Conservation (phyloP, 768 basidiomycete genomes). For the Pseudohyphozyma bogoriensis region DNA sequence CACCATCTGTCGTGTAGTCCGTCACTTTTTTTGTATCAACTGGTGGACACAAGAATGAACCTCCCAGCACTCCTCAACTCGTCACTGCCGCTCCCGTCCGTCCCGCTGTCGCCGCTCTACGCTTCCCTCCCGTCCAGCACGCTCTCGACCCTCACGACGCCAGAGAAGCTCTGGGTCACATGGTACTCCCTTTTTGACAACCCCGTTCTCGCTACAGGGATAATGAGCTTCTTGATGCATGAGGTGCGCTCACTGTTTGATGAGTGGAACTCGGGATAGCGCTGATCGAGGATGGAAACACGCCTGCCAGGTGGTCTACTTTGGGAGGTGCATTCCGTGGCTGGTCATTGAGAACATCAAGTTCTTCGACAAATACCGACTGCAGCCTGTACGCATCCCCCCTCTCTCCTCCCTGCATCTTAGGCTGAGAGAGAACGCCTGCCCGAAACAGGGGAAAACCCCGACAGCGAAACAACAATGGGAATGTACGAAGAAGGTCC, state of each 20-base stretch:
- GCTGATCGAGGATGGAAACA: not conserved
- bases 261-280: too few relatives aligned
- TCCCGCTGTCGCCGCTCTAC: too few relatives aligned
- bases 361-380: slow-evolving; percentile 87
- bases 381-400: slow-evolving; percentile 48
- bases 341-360: slow-evolving; percentile 89
- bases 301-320: slow-evolving; percentile 59
- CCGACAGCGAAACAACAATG: slow-evolving; percentile 76
- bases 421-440: too few relatives aligned
- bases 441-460: slow-evolving; percentile 46
- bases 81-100: too few relatives aligned
- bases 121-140: too few relatives aligned
- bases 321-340: slow-evolving; percentile 90
- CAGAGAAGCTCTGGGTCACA: slow-evolving; percentile 70
- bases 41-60: too few relatives aligned
- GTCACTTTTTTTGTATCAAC: too few relatives aligned
- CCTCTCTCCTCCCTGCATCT: not conserved
- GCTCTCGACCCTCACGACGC: too few relatives aligned
- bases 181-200: slow-evolving; percentile 84
- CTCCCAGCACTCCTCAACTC: too few relatives aligned
- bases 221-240: slow-evolving; percentile 85
- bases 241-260: slow-evolving; percentile 44
- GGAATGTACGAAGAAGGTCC: slow-evolving; percentile 88
- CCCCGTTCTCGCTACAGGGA: slow-evolving; percentile 81
- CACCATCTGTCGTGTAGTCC: too few relatives aligned